A percentile compares a stretch with the other conserved stretches of the same genome.
Evolutionary conservation across 2,329 filamentous ascomycete genomes (phyloP).

Genomic region (Cladosporium sp.): DNA sequence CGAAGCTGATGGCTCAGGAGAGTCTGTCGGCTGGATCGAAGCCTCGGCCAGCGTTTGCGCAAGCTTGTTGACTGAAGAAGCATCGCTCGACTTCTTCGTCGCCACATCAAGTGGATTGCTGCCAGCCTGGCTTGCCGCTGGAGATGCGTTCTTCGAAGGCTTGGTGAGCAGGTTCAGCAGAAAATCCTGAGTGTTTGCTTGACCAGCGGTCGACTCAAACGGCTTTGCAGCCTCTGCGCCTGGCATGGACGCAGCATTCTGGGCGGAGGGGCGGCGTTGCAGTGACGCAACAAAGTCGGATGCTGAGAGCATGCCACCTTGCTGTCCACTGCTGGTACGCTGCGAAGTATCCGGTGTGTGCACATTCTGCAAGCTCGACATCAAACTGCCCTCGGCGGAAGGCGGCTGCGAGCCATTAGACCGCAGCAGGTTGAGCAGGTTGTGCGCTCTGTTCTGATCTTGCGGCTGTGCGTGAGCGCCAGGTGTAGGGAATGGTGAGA

Average conservation of each 20-base stretch:
- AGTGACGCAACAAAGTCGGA: slow-evolving; percentile 56
- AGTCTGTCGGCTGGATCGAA: slow-evolving; percentile 36
- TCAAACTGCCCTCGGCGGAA: slow-evolving; percentile 28
- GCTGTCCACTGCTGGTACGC: slow-evolving; percentile 24
- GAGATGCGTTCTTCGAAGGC: slow-evolving; percentile 36
- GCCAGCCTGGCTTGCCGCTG: slow-evolving; percentile 29
- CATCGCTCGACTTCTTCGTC: slow-evolving; percentile 8
- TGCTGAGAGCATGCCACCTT: slow-evolving; percentile 39
- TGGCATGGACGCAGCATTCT: slow-evolving; percentile 28
- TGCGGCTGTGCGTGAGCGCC: slow-evolving; percentile 37
- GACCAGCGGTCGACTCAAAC: slow-evolving; percentile 28
- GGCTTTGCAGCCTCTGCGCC: slow-evolving; percentile 23
- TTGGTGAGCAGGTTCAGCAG: slow-evolving; percentile 82
- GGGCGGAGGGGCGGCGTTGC: slow-evolving; percentile 44
- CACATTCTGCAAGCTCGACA: slow-evolving; percentile 35
- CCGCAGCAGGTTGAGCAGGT: slow-evolving; percentile 62
- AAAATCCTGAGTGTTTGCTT: slow-evolving; percentile 73
- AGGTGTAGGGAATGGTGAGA: slow-evolving; percentile 33
- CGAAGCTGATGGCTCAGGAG: slow-evolving; percentile 24
- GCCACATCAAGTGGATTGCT: slow-evolving; percentile 6
- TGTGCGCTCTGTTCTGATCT: slow-evolving; percentile 35
- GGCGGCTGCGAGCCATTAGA: slow-evolving; percentile 50
- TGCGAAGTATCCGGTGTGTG: slow-evolving; percentile 18
- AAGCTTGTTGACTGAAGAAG: slow-evolving; percentile 36
- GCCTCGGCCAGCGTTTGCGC: slow-evolving; percentile 43